Conservation (phyloP, 352 stramenopile genomes). For the Globisporangium okanoganense region DNA sequence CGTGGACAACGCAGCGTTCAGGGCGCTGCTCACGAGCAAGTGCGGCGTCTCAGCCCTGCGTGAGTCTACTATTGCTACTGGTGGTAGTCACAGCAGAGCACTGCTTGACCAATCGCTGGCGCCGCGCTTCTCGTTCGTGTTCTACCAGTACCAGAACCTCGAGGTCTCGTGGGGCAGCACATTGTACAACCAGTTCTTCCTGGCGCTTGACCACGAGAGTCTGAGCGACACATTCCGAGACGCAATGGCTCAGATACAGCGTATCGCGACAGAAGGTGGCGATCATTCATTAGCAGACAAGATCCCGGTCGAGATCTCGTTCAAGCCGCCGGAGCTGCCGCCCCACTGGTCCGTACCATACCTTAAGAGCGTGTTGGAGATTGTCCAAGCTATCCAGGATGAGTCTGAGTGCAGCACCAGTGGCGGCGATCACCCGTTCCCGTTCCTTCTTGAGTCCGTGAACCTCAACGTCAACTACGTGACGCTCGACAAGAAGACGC, state of each 20-base stretch:
- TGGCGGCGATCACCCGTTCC: constrained; percentile 8
- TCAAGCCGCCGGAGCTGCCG: constrained; percentile 10
- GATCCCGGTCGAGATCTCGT: constrained; percentile 14
- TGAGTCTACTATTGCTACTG: background rate
- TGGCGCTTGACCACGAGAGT: constrained; percentile 7
- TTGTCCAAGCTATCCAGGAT: constrained; percentile 14
- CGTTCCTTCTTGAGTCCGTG: constrained; percentile 7
- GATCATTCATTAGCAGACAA: background rate
- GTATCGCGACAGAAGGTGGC: background rate
- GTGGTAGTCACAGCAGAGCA: background rate
- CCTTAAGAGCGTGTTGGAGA: constrained; percentile 16
- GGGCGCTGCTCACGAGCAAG: constrained; percentile 3
- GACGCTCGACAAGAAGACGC: constrained; percentile 6
- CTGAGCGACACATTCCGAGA: constrained; percentile 11
- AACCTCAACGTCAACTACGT: constrained; percentile 11
- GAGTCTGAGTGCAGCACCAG: constrained; percentile 11
- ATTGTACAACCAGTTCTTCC: constrained; percentile 19
- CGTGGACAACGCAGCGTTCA: constrained; percentile 6
- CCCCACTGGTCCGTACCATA: constrained; percentile 12
- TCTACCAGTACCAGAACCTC: constrained; percentile 13
- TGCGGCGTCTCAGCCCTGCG: background rate
- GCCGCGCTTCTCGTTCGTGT: constrained; percentile 13
- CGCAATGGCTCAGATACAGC: constrained; percentile 1
- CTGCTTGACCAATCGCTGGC: background rate
- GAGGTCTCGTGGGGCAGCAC: constrained; percentile 17